A percentile compares a stretch with the other conserved stretches of the same genome.
These are phyloP conservation scores for Botrytis medusae DNA, from an alignment of 2,329 filamentous ascomycete species.

Conservation along the genomic window DNA sequence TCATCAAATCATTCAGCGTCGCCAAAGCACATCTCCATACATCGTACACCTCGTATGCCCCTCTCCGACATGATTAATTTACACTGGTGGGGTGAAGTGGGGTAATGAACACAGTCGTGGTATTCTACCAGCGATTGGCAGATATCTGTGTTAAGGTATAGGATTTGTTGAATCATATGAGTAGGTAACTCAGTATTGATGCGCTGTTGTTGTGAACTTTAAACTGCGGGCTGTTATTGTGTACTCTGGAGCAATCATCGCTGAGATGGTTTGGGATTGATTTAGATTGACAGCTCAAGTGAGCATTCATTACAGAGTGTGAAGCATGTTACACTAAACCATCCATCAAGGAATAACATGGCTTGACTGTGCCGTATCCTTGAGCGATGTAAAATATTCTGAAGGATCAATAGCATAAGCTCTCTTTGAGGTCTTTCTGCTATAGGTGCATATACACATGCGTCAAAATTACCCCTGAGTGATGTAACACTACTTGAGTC, in stretches of 20 bases:
- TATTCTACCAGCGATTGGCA: background rate
- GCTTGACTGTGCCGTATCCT: conserved; percentile 1
- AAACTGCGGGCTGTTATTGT: background rate
- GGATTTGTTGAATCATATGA: background rate
- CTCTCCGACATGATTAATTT: conserved; percentile 1
- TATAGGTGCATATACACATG: background rate
- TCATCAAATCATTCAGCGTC: background rate
- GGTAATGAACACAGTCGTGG: background rate
- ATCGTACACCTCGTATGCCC: background rate
- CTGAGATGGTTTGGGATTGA: background rate
- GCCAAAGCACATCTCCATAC: background rate
- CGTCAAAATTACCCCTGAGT: no score
- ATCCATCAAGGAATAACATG: background rate
- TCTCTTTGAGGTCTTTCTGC: background rate
- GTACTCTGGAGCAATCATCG: background rate
- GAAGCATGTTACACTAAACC: background rate
- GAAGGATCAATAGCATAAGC: background rate
- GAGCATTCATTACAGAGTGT: background rate
- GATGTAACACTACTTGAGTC: background rate
- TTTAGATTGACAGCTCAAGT: background rate
- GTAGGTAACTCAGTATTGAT: background rate
- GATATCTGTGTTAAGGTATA: background rate
- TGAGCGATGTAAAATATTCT: background rate
- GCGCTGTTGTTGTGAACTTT: background rate
- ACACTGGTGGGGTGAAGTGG: background rate